A percentile compares a stretch with the other conserved stretches of the same genome.
These are phyloP conservation scores for Colletotrichum somersetense DNA, from an alignment of 2,329 filamentous ascomycete species.

Conservation along the genomic window DNA sequence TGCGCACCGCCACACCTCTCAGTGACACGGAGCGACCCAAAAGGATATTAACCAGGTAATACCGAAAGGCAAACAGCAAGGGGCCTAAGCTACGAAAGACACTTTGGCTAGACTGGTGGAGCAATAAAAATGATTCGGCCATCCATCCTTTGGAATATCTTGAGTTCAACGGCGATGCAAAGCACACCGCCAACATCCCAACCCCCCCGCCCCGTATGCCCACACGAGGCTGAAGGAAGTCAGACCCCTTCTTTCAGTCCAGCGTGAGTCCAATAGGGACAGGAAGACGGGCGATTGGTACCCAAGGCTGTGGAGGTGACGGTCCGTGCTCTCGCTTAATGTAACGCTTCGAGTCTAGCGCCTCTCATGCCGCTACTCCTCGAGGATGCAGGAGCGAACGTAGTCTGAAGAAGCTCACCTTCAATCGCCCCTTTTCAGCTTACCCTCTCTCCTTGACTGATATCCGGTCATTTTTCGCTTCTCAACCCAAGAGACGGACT, in stretches of 20 bases:
- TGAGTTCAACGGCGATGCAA: conserved; percentile 1
- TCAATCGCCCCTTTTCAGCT: conserved; percentile 42
- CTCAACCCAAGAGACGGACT: conserved; percentile 38
- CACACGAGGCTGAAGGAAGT: conserved; percentile 40
- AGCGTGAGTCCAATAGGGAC: conserved; percentile 37
- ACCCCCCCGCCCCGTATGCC: conserved; percentile 25
- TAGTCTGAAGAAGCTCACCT: conserved; percentile 42
- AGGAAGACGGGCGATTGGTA: conserved; percentile 19
- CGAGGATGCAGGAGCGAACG: conserved; percentile 42
- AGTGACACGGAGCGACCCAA: background rate
- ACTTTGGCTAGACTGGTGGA: background rate
- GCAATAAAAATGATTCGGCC: background rate
- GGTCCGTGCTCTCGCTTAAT: conserved; percentile 40
- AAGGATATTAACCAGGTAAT: background rate
- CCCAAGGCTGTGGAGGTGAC: conserved; percentile 37
- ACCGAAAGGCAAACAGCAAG: conserved; percentile 6
- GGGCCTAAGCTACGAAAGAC: background rate
- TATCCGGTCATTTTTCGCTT: conserved; percentile 38
- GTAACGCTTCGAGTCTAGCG: conserved; percentile 40
- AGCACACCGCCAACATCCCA: conserved; percentile 18
- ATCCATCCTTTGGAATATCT: background rate
- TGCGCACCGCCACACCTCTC: conserved; percentile 32
- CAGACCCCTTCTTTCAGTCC: conserved; percentile 16
- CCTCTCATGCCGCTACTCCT: conserved; percentile 40
- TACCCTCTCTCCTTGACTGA: conserved; percentile 39